Conservation (phyloP, 768 basidiomycete species). For the Leccinum truebloodii region DNA sequence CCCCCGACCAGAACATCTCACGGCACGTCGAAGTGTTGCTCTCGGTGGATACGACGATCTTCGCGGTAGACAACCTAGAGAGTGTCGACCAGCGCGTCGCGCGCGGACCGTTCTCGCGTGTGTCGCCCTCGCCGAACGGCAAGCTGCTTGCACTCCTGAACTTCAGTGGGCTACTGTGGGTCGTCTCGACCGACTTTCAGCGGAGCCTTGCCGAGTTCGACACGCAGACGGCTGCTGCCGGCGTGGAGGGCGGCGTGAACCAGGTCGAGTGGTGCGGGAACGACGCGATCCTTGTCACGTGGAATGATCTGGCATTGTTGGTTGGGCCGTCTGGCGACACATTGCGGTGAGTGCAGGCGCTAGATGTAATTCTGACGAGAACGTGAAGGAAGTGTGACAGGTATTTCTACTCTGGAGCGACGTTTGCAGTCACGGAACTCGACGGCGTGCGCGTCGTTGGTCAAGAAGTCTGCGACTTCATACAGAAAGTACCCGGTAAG, state of each 20-base stretch:
- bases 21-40: conserved; percentile 89
- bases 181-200: conserved; percentile 94
- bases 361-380: neutral
- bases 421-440: conserved; percentile 78
- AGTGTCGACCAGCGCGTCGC: conserved; percentile 84
- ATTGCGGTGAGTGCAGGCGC: conserved; percentile 58
- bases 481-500: conserved; percentile 92
- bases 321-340: conserved; percentile 94
- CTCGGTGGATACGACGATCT: conserved; percentile 76
- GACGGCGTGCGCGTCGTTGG: conserved; percentile 89
- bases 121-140: conserved; percentile 92
- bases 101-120: conserved; percentile 84
- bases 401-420: conserved; percentile 76
- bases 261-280: conserved; percentile 96
- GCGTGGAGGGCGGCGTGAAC: conserved; percentile 56
- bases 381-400: conserved; percentile 40
- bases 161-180: conserved; percentile 74
- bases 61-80: conserved; percentile 88
- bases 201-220: conserved; percentile 87
- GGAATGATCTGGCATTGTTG: conserved; percentile 73
- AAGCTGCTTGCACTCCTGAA: conserved; percentile 88
- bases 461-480: conserved; percentile 78
- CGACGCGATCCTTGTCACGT: conserved; percentile 88
- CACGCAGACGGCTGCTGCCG: conserved; percentile 56
- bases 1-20: conserved; percentile 86